phyloP scores from a whole-genome alignment of 2,329 filamentous ascomycete species.

The Camptophora hylomeconis region DNA sequence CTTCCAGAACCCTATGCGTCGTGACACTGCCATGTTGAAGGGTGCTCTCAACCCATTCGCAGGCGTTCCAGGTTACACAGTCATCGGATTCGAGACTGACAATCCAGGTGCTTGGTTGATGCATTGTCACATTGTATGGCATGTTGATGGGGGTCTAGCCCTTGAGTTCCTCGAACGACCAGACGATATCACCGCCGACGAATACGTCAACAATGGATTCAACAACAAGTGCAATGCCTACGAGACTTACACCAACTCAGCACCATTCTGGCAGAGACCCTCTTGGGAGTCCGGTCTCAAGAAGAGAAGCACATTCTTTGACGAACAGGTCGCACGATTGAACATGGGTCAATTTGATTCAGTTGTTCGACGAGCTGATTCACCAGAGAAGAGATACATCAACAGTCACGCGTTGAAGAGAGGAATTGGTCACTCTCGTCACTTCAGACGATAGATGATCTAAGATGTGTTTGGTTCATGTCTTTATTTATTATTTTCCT shows the following conservation, averaged over 20 bases:
- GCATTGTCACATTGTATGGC: conserved; percentile 76
- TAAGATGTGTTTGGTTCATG: no score
- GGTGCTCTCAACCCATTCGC: conserved; percentile 34
- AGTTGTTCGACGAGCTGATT: conserved; percentile 7
- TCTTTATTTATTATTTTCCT: no score
- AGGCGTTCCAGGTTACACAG: conserved; percentile 47
- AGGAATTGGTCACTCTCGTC: conserved; percentile 8
- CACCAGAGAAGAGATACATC: conserved; percentile 3
- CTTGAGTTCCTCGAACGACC: conserved; percentile 27
- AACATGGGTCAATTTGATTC: conserved; percentile 1
- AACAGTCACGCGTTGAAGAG: conserved; percentile 7
- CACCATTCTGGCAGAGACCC: not conserved
- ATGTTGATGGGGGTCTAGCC: conserved; percentile 52
- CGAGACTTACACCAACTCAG: conserved; percentile 1
- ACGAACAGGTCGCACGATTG: conserved; percentile 4
- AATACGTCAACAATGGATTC: conserved; percentile 6
- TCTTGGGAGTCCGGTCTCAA: conserved; percentile 10
- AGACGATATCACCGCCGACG: conserved; percentile 7
- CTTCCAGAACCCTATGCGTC: conserved; percentile 48
- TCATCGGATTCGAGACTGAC: conserved; percentile 39
- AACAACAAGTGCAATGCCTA: conserved; percentile 3
- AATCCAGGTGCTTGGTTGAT: conserved; percentile 52
- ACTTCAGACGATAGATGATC: no score
- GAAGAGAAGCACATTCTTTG: conserved; percentile 8
- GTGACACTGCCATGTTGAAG: conserved; percentile 55